phyloP scores from a whole-genome alignment of 345 rosid species.

The Acer yangbiense region DNA sequence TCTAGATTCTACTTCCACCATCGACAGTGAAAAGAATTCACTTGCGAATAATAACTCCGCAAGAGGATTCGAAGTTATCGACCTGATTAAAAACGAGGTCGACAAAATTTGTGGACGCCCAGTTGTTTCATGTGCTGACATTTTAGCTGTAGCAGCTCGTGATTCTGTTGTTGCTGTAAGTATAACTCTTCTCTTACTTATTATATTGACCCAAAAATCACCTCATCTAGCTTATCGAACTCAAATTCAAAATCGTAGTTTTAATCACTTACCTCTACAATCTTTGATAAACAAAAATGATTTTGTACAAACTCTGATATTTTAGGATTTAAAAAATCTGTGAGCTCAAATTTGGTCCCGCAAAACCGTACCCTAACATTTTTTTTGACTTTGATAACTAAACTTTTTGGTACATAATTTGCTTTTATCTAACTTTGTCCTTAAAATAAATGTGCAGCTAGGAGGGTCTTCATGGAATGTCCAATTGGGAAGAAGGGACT shows the following conservation, averaged over 20 bases:
- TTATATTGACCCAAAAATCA: not conserved
- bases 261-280: no score
- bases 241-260: no score
- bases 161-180: constrained; percentile 56
- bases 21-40: constrained; percentile 58
- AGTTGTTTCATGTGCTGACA: constrained; percentile 67
- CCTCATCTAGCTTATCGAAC: not conserved
- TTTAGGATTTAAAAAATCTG: no score
- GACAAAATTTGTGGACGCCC: constrained; percentile 52
- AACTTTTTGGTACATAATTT: not conserved
- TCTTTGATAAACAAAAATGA: no score
- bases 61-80: constrained; percentile 65
- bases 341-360: not conserved
- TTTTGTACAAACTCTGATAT: no score
- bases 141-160: constrained; percentile 60
- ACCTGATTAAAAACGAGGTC: constrained; percentile 53
- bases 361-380: not conserved
- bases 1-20: constrained; percentile 50
- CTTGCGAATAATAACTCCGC: constrained; percentile 38
- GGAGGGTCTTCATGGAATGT: constrained; percentile 53
- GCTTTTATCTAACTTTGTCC: not conserved
- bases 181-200: not conserved
- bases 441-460: constrained; percentile 29
- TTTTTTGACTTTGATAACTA: no score
- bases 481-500: constrained; percentile 46